Percentiles rank a stretch among this genome's conserved stretches.
Evolutionary conservation across 306 rosid species (phyloP).

Genomic region (Sindora glabra): DNA sequence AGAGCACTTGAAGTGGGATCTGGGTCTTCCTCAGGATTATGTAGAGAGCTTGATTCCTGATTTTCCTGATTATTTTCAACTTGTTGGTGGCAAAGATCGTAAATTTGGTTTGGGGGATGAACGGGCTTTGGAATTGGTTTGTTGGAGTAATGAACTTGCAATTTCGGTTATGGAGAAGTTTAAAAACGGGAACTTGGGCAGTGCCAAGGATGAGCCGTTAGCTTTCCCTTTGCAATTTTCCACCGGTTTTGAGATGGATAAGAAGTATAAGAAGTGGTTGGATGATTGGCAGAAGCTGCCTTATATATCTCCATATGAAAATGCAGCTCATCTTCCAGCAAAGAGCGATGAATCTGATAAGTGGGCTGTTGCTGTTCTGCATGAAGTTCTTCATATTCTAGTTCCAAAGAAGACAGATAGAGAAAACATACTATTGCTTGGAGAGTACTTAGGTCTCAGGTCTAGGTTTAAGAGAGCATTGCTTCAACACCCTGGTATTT

Average conservation of each 20-base stretch:
- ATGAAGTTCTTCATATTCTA: conserved; percentile 71
- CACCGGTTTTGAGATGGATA: conserved; percentile 67
- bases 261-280: conserved; percentile 64
- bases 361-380: conserved; percentile 70
- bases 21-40: conserved; percentile 68
- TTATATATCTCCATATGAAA: conserved; percentile 69
- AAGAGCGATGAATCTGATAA: conserved; percentile 65
- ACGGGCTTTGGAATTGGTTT: conserved; percentile 62
- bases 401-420: conserved; percentile 66
- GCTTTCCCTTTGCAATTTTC: conserved; percentile 57
- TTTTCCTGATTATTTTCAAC: conserved; percentile 67
- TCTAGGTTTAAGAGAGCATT: conserved; percentile 70
- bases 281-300: conserved; percentile 73
- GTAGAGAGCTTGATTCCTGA: conserved; percentile 36
- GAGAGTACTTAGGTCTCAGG: conserved; percentile 68
- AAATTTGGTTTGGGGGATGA: conserved; percentile 5
- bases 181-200: not conserved
- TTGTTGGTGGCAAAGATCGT: conserved; percentile 8
- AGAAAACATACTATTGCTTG: conserved; percentile 49
- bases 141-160: conserved; percentile 64
- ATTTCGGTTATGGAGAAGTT: conserved; percentile 47
- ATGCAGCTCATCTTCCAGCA: conserved; percentile 42
- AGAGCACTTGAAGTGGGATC: conserved; percentile 57
- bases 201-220: conserved; percentile 7
- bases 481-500: conserved; percentile 71